Evolutionary conservation across 148 eudicot genomes (phyloP).

Genomic region (Simmondsia chinensis): DNA sequence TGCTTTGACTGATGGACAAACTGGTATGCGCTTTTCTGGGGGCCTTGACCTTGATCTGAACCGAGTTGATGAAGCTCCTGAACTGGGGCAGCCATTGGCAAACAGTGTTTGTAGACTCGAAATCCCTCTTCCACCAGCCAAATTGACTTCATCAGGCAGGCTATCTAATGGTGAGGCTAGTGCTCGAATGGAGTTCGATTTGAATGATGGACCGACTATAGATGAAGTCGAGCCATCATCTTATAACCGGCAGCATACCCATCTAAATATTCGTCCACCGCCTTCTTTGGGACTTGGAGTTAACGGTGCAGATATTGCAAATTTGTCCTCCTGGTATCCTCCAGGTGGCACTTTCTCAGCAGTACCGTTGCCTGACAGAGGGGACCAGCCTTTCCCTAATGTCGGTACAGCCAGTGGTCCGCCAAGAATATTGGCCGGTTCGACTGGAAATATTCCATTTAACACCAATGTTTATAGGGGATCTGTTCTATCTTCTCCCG

Average conservation of each 20-base stretch:
- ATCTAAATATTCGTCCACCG: constrained; percentile 27
- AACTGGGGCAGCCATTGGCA: constrained; percentile 28
- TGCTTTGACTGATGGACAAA: not conserved
- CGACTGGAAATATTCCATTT: constrained; percentile 31
- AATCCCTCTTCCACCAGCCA: constrained; percentile 12
- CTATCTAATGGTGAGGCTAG: constrained; percentile 30
- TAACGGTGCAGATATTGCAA: constrained; percentile 9
- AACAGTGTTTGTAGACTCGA: constrained; percentile 15
- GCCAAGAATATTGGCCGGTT: constrained; percentile 43
- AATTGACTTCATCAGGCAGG: constrained; percentile 20
- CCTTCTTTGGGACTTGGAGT: constrained; percentile 22
- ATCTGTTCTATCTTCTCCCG: constrained; percentile 78
- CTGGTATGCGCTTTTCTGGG: constrained; percentile 17
- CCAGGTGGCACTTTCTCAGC: constrained; percentile 44
- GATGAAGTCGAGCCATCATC: constrained; percentile 39
- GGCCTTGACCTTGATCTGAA: constrained; percentile 79
- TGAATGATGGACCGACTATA: constrained; percentile 66
- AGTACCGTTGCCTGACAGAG: constrained; percentile 47
- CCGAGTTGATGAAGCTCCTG: constrained; percentile 56
- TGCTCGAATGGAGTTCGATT: constrained; percentile 58
- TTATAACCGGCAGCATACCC: constrained; percentile 20
- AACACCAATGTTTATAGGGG: constrained; percentile 56
- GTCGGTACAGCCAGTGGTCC: constrained; percentile 33
- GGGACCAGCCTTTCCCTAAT: constrained; percentile 38
- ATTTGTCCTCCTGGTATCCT: constrained; percentile 46